Evolutionary conservation across 352 stramenopile genomes (phyloP), one percentile per base, ranked within the genome.

Genomic region (Phytopythium cucurbitacearum): DNA sequence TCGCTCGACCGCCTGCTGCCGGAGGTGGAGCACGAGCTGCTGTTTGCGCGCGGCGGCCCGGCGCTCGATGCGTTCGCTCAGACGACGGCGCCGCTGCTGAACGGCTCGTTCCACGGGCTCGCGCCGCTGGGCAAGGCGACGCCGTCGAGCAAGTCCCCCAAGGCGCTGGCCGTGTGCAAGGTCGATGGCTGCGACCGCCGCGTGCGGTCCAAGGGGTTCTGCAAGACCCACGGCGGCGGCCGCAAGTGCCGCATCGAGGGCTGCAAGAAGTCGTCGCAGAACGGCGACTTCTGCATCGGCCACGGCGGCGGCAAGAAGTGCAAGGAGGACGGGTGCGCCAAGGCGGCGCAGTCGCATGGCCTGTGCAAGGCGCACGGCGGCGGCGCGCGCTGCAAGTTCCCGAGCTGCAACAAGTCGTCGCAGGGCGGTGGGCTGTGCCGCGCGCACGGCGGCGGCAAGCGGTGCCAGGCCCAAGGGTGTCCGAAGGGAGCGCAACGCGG

Each of bases 221-320:
- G 85, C 68, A 91, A 95, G 69, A 90, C 81, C 7, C 85, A 91
- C 69, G 77, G 84, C 11, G 83, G 85, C 13, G 81, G 82, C 13
- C 80, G 81, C 49, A 91, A 91, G 60, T 91, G 83, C 65, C 87
- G 72, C 53, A 92, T 91, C 42, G 78, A 89, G 21, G 85, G 85
- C 28, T 95, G 84, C 68, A 89, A 88, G 54, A 94, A 94, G 67
- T 89, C 76, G 58, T 89, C 76, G 53, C 84, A 94, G 65, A 91
- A 91, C 64, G 81, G 84, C 34, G 80, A 91, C 60, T 92, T 91
- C 40, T 95, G 85, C 66, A 95, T 93, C 33, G 83, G 80, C 50
- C 85, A 95, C 64, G 85, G 85, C 43, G 85, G 85, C 33, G 85
- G 85, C 56, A 91, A 91, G 64, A 92, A 93, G 62, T 94, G 85